Evolutionary conservation across 163 green algal species (phyloP).

Genomic region (Chloromonas sp.): DNA sequence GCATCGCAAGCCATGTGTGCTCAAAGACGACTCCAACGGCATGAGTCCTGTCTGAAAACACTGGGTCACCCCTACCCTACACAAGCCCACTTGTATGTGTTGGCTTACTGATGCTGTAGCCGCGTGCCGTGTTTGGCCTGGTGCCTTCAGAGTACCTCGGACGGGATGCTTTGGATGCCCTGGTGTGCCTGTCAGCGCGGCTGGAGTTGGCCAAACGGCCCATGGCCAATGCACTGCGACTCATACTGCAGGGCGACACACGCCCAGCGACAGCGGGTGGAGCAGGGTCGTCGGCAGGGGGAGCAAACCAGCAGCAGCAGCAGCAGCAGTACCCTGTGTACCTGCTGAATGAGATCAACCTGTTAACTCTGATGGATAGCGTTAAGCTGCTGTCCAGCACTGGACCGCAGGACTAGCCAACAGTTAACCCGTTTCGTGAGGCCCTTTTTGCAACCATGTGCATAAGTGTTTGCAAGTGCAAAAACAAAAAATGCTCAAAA

Average conservation of each 20-base stretch:
- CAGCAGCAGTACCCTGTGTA: conserved; percentile 8
- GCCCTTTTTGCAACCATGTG: too few species aligned
- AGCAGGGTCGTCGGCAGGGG: background rate
- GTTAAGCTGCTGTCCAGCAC: conserved; percentile 19
- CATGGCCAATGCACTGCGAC: background rate
- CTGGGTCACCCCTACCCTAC: too few species aligned
- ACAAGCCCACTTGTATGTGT: too few species aligned
- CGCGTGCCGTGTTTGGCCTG: too few species aligned
- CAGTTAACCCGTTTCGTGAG: too few species aligned
- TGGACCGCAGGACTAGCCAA: background rate
- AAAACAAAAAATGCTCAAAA: too few species aligned
- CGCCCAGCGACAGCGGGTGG: background rate
- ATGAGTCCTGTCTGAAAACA: too few species aligned
- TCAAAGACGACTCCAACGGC: too few species aligned
- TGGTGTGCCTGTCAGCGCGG: background rate
- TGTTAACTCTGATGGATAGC: conserved; percentile 38
- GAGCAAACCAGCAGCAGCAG: background rate
- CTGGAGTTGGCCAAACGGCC: background rate
- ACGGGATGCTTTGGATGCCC: background rate
- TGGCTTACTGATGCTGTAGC: too few species aligned
- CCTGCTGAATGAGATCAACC: conserved; percentile 36
- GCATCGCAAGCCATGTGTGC: too few species aligned
- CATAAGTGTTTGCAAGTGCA: too few species aligned
- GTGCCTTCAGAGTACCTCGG: background rate
- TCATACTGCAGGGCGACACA: background rate